Evolutionary conservation across 1,139 yeast genomes (phyloP).

Genomic region (Pichia sp.): DNA sequence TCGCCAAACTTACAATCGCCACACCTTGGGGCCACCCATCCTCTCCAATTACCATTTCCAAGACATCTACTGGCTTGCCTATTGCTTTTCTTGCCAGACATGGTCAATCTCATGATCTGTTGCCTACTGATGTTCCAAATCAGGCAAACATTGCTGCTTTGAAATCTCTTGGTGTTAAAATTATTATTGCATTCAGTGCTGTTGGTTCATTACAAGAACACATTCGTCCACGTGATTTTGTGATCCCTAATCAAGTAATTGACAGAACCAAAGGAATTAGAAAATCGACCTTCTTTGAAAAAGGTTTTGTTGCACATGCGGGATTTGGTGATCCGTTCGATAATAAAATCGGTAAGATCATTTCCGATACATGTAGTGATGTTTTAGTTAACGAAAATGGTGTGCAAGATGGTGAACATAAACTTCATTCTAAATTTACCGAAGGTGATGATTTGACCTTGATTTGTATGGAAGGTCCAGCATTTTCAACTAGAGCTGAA

Average conservation of each 20-base stretch:
- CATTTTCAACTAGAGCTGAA: conserved; percentile 96
- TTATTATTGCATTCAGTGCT: conserved; percentile 88
- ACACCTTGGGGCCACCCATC: conserved; percentile 99
- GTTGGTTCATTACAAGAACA: conserved; percentile 92
- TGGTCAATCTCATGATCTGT: conserved; percentile 79
- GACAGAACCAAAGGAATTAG: conserved; percentile 96
- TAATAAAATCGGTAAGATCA: conserved; percentile 56
- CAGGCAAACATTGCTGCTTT: conserved; percentile 95
- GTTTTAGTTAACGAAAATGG: conserved; percentile 40
- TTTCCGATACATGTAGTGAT: conserved; percentile 49
- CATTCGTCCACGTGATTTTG: conserved; percentile 90
- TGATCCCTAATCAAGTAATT: conserved; percentile 88
- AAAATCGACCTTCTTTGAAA: conserved; percentile 82
- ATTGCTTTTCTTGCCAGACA: conserved; percentile 95
- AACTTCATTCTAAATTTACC: conserved; percentile 52
- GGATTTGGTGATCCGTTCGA: conserved; percentile 98
- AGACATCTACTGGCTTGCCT: conserved; percentile 67
- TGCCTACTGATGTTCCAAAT: conserved; percentile 89
- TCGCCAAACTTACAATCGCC: conserved; percentile 68
- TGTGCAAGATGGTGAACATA: conserved; percentile 17
- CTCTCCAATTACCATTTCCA: conserved; percentile 84
- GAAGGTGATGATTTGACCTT: conserved; percentile 69
- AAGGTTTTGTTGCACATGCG: conserved; percentile 94
- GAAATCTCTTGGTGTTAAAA: conserved; percentile 78
- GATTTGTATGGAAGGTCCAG: conserved; percentile 99